These are phyloP conservation scores for Aspergillus tamarii DNA, from an alignment of 2,329 filamentous ascomycete species.

Conservation along the genomic window DNA sequence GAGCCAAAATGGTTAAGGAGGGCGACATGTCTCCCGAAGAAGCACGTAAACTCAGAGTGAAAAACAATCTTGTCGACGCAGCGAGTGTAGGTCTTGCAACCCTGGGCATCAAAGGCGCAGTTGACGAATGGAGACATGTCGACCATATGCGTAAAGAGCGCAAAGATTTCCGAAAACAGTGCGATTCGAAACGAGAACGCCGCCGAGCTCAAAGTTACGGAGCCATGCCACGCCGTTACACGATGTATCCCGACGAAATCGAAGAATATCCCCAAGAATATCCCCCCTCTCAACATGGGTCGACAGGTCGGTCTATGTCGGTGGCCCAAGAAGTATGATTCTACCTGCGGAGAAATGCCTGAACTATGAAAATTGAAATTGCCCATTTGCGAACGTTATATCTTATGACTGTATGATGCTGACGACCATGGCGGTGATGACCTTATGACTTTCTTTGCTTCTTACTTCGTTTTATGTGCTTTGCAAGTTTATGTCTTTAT, in stretches of 20 bases:
- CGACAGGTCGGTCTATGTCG: slow-evolving; percentile 15
- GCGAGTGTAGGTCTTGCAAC: slow-evolving; percentile 70
- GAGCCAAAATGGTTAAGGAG: slow-evolving; percentile 62
- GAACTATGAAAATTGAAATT: not conserved
- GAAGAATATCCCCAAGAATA: slow-evolving; percentile 30
- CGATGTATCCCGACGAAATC: slow-evolving; percentile 36
- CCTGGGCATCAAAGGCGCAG: slow-evolving; percentile 68
- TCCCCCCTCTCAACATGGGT: slow-evolving; percentile 9
- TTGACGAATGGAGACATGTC: slow-evolving; percentile 69
- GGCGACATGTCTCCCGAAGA: slow-evolving; percentile 66
- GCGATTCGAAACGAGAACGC: slow-evolving; percentile 46
- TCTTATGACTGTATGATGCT: not conserved
- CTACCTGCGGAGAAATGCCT: not conserved
- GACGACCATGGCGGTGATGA: not conserved
- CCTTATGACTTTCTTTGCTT: not conserved
- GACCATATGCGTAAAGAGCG: slow-evolving; percentile 62
- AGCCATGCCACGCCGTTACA: slow-evolving; percentile 16
- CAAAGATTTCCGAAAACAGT: slow-evolving; percentile 57
- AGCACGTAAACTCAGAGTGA: slow-evolving; percentile 64
- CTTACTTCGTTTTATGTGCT: slow-evolving; percentile 1
- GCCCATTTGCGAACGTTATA: not conserved
- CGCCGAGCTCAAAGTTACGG: slow-evolving; percentile 36
- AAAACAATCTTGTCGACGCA: slow-evolving; percentile 66
- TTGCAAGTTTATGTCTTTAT: not conserved
- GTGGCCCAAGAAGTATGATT: slow-evolving; percentile 12